A percentile compares a stretch with the other conserved stretches of the same genome.
Conservation (phyloP, 2,329 filamentous ascomycete genomes). For the Monilinia vaccinii-corymbosi region DNA sequence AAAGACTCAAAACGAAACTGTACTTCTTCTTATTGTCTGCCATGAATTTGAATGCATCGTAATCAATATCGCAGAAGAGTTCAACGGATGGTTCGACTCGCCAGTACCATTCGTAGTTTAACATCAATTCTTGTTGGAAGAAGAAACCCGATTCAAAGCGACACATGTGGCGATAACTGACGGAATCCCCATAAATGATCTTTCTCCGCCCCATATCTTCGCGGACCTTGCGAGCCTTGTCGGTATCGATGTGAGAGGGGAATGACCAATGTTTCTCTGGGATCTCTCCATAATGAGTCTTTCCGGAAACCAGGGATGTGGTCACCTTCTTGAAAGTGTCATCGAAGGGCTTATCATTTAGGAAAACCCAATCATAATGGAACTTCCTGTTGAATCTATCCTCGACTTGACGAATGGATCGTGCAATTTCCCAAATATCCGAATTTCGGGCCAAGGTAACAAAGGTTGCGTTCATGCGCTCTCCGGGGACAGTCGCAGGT, state of each 20-base stretch:
- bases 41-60: constrained; percentile 96
- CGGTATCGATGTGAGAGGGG: constrained; percentile 89
- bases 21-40: constrained; percentile 96
- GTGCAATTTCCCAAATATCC: constrained; percentile 93
- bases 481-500: constrained; percentile 47
- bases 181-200: constrained; percentile 96
- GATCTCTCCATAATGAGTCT: constrained; percentile 83
- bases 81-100: constrained; percentile 95
- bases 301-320: constrained; percentile 80
- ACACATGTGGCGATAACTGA: constrained; percentile 99
- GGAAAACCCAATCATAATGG: constrained; percentile 98
- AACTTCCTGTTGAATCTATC: constrained; percentile 96
- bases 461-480: constrained; percentile 93
- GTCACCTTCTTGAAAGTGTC: constrained; percentile 91
- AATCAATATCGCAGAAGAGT: constrained; percentile 90
- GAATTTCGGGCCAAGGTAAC: constrained; percentile 89
- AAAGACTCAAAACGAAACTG: constrained; percentile 89
- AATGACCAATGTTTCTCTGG: constrained; percentile 94
- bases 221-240: constrained; percentile 81
- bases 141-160: constrained; percentile 99
- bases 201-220: constrained; percentile 90
- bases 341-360: constrained; percentile 94
- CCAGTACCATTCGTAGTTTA: constrained; percentile 99
- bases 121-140: constrained; percentile 88
- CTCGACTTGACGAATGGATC: constrained; percentile 92